Conservation (phyloP, 352 stramenopile genomes). For the Pythium grandisporangium region DNA sequence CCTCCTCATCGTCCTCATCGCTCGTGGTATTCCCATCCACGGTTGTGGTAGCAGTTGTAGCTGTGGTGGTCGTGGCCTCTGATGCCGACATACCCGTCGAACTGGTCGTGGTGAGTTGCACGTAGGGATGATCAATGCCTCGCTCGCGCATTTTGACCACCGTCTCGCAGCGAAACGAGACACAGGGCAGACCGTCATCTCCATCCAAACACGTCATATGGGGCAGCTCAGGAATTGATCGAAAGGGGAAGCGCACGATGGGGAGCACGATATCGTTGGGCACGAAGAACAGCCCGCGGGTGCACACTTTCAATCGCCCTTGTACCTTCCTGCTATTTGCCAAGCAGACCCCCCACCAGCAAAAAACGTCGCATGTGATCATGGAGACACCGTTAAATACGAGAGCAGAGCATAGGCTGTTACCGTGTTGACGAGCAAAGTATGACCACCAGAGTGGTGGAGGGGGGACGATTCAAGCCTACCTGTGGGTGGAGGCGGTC, state of each 20-base stretch:
- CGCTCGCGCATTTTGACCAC: constrained; percentile 70
- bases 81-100: no score
- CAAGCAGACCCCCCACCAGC: no score
- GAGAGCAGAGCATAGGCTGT: no score
- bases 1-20: constrained; percentile 7
- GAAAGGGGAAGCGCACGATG: constrained; percentile 80
- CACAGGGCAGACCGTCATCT: constrained; percentile 17
- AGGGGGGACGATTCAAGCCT: no score
- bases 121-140: constrained; percentile 62
- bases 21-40: no score
- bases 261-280: constrained; percentile 55
- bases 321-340: constrained; percentile 26
- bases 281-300: constrained; percentile 85
- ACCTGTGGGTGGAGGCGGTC: constrained; percentile 13
- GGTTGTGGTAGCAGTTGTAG: no score
- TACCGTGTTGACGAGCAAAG: not conserved
- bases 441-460: no score
- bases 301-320: constrained; percentile 77
- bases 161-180: constrained; percentile 46
- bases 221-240: constrained; percentile 39
- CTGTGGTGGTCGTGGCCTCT: no score
- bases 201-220: constrained; percentile 37
- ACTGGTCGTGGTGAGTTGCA: constrained; percentile 1
- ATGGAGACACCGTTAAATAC: no score
- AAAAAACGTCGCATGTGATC: no score